Percentiles rank a stretch among this genome's conserved stretches.
Conservation (phyloP, 2,329 filamentous ascomycete species). For the Chaetomiaceae sp. region DNA sequence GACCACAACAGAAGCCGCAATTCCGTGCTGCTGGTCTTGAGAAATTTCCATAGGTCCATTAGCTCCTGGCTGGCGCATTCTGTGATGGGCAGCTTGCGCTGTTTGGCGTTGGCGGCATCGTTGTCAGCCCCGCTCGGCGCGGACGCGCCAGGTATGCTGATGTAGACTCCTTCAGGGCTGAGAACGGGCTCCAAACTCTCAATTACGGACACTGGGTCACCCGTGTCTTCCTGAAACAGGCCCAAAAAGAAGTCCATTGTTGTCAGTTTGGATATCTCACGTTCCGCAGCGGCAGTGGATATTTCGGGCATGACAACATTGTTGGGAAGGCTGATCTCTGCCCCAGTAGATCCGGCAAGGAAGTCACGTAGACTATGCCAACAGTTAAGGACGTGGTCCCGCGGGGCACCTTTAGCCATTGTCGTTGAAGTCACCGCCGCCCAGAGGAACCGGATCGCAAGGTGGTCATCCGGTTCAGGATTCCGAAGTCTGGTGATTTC, state of each 20-base stretch:
- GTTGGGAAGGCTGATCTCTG: slow-evolving; percentile 65
- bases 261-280: slow-evolving; percentile 85
- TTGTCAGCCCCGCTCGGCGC: slow-evolving; percentile 21
- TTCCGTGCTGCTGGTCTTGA: slow-evolving; percentile 75
- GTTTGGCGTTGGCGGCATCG: slow-evolving; percentile 23
- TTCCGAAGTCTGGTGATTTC: slow-evolving; percentile 39
- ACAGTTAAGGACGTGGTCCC: slow-evolving; percentile 54
- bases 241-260: slow-evolving; percentile 95
- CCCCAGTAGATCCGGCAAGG: slow-evolving; percentile 38
- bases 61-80: slow-evolving; percentile 55
- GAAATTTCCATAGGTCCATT: slow-evolving; percentile 78
- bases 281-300: slow-evolving; percentile 75
- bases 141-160: slow-evolving; percentile 25
- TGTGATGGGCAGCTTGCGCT: slow-evolving; percentile 40
- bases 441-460: slow-evolving; percentile 55
- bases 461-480: slow-evolving; percentile 33
- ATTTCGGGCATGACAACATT: slow-evolving; percentile 86
- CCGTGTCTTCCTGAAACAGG: slow-evolving; percentile 77
- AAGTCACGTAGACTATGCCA: slow-evolving; percentile 56
- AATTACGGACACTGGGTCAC: slow-evolving; percentile 79
- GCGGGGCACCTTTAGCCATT: slow-evolving; percentile 47
- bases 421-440: slow-evolving; percentile 52
- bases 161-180: slow-evolving; percentile 60
- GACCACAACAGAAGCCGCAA: slow-evolving; percentile 86
- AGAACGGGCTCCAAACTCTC: slow-evolving; percentile 90